Evolutionary conservation across 768 basidiomycete genomes (phyloP).

Genomic region (Clitopilus hobsonii): DNA sequence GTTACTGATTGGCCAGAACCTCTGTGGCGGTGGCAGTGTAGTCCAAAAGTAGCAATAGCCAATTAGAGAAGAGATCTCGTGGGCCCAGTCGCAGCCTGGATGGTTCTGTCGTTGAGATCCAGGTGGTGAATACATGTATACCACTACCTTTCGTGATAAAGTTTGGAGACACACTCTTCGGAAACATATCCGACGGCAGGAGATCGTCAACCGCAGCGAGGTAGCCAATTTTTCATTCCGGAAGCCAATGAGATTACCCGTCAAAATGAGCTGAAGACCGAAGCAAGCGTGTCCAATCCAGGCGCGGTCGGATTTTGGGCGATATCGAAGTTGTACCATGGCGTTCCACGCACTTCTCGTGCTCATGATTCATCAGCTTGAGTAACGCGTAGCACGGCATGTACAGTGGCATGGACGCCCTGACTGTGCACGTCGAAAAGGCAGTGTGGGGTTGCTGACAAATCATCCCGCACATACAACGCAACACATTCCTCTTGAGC

Average conservation of each 20-base stretch:
- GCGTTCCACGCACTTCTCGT: too few relatives aligned
- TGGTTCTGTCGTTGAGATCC: background rate
- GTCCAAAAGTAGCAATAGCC: background rate
- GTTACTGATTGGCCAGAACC: background rate
- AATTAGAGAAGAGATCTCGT: background rate
- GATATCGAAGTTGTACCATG: too few relatives aligned
- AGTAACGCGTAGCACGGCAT: background rate
- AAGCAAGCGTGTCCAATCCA: background rate
- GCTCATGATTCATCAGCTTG: background rate
- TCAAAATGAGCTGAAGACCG: background rate
- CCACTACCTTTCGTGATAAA: too few relatives aligned
- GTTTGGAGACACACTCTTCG: too few relatives aligned
- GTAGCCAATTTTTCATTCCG: background rate
- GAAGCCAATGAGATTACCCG: background rate
- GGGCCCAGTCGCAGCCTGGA: background rate
- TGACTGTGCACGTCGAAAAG: background rate
- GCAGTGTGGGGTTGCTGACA: constrained; percentile 3
- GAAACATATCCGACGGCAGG: too few relatives aligned
- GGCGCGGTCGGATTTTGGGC: background rate
- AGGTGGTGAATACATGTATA: too few relatives aligned
- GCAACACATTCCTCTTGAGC: background rate
- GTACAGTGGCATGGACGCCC: background rate
- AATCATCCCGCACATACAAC: constrained; percentile 1
- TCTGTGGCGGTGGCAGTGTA: background rate
- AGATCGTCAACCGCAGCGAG: too few relatives aligned